Evolutionary conservation across 169 alveolate species (phyloP), one percentile per base, ranked within the genome.

Genomic region (Cyclospora cayetanensis): DNA sequence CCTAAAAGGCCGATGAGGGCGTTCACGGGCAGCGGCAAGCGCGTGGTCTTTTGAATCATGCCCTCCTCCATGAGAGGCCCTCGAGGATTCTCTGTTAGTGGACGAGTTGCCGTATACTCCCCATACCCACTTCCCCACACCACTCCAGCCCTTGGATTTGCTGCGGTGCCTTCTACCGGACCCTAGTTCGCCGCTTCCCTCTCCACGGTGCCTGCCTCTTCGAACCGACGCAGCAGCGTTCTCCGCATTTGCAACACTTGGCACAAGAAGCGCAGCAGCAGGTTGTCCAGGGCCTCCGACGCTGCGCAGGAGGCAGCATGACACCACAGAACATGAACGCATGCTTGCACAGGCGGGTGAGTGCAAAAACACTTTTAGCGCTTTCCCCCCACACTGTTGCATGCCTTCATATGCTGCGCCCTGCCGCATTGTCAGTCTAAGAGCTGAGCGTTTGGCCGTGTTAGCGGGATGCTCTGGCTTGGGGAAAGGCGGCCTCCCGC

Each of bases 71-170:
- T 12, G 85, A 5, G 11, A 43, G 29, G 85, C 15, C 25, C 29
- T 34, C 65, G 63, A 29, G 52, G n/a, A 27, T 42, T 70, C 27
- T 31, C 39, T 42, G 5, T 41, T 35, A 41, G 31, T 27, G 9
- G 85, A 74, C 39, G 85, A 39, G 39, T 39, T 7, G 85, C 85
- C 85, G 37, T 74, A 74, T n/a, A 74, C 85, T 0, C 85, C 85
- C 65, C 85, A 37, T 63, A 74, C n/a, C 85, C 85, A 74, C 41
- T 39, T 7, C 9, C 85, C 85, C 22, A 74, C 85, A 39, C 85
- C 85, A 4, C 85, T 63, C 85, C 85, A 74, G 50, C 85, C 85
- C 12, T 74, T 74, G 0, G 85, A 39, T 22, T 74, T 74, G 85
- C 85, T 42, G 22, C 63, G 85, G 35, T n/a, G 72, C 72, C 63